Conservation (phyloP, 1,284 basidiomycete genomes). For the Trichosporon sp. region DNA sequence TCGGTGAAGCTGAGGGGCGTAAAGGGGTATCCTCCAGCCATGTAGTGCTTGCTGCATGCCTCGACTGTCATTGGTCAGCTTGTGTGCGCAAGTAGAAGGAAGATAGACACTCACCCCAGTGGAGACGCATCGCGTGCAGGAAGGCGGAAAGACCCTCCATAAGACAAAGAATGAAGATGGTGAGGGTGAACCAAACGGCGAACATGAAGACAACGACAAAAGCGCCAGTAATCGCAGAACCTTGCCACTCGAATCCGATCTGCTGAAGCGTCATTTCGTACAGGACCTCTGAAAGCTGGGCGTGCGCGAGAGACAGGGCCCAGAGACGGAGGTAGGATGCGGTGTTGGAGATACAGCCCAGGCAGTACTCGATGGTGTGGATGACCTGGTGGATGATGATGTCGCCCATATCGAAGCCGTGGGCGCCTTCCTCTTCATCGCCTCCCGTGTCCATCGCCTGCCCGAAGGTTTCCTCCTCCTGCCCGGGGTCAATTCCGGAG, state of each 20-base stretch:
- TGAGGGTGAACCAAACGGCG: slow-evolving; percentile 73
- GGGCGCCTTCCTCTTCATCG: slow-evolving; percentile 52
- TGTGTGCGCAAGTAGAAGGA: slow-evolving; percentile 35
- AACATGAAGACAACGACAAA: slow-evolving; percentile 63
- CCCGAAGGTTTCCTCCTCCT: slow-evolving; percentile 80
- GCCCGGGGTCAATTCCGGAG: slow-evolving; percentile 53
- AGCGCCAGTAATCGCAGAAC: slow-evolving; percentile 52
- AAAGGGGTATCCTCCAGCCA: slow-evolving; percentile 69
- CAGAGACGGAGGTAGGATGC: slow-evolving; percentile 98
- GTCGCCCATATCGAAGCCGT: slow-evolving; percentile 74
- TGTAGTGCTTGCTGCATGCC: slow-evolving; percentile 93
- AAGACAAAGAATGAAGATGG: slow-evolving; percentile 72
- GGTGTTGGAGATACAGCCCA: slow-evolving; percentile 98
- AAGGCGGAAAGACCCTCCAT: slow-evolving; percentile 97
- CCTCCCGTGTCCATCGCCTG: slow-evolving; percentile 62
- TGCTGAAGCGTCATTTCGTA: slow-evolving; percentile 74
- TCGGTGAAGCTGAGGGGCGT: slow-evolving; percentile 43
- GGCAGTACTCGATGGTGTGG: slow-evolving; percentile 97
- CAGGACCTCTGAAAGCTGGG: slow-evolving; percentile 92
- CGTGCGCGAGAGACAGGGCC: slow-evolving; percentile 96
- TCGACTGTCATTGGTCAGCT: slow-evolving; percentile 60
- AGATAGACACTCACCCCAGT: slow-evolving; percentile 70
- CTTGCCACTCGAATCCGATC: slow-evolving; percentile 49
- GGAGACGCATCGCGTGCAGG: slow-evolving; percentile 89
- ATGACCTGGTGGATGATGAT: slow-evolving; percentile 95